A percentile compares a stretch with the other conserved stretches of the same genome.
phyloP scores from a whole-genome alignment of 2,329 filamentous ascomycete genomes.

The Curvularia hawaiiensis region DNA sequence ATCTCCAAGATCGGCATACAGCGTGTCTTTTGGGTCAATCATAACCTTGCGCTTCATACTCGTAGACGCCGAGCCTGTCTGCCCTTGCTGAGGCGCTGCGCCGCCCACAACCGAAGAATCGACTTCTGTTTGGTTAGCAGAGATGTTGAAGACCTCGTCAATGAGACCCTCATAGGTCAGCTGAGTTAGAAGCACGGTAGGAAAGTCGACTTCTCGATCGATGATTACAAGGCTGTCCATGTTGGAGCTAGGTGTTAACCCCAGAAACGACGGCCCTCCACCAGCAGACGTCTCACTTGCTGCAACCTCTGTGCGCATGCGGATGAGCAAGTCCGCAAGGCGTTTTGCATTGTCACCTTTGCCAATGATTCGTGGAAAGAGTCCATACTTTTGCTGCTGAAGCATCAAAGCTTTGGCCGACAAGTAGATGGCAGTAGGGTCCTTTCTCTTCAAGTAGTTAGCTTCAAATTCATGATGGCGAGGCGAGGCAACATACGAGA shows the following conservation, averaged over 20 bases:
- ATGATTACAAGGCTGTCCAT: constrained; percentile 94
- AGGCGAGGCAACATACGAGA: constrained; percentile 58
- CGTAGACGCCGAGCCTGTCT: constrained; percentile 52
- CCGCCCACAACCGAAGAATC: constrained; percentile 87
- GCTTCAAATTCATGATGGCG: constrained; percentile 3
- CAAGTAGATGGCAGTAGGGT: constrained; percentile 87
- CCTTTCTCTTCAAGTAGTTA: constrained; percentile 66
- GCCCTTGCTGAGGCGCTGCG: constrained; percentile 63
- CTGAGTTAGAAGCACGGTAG: constrained; percentile 89
- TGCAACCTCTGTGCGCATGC: constrained; percentile 88
- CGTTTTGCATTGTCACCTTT: constrained; percentile 94
- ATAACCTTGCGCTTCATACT: constrained; percentile 85
- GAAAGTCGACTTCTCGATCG: constrained; percentile 92
- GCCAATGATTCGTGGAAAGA: constrained; percentile 92
- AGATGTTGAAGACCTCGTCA: constrained; percentile 90
- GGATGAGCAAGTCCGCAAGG: constrained; percentile 82
- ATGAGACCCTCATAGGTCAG: constrained; percentile 96
- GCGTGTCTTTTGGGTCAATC: constrained; percentile 84
- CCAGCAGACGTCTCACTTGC: constrained; percentile 74
- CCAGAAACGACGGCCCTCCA: constrained; percentile 60
- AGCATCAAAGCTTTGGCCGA: constrained; percentile 92
- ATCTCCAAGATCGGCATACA: constrained; percentile 87
- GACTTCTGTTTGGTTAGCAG: constrained; percentile 90
- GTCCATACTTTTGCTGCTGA: constrained; percentile 86
- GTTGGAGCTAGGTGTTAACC: constrained; percentile 81